phyloP scores from a whole-genome alignment of 2,329 filamentous ascomycete species.

The Cladosporium sp. region DNA sequence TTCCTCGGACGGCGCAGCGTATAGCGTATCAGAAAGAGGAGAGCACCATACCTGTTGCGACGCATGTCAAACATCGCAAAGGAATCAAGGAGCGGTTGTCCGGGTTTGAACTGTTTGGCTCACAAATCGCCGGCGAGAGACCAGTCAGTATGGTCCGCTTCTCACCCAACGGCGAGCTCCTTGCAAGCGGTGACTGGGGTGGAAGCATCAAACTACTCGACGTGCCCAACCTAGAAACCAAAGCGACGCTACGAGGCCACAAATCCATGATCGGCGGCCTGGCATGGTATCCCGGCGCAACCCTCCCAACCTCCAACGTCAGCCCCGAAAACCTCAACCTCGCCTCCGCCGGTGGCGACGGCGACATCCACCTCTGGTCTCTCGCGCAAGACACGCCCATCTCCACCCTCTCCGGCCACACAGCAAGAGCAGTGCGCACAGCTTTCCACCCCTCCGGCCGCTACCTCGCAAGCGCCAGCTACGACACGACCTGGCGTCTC shows the following conservation, averaged over 20 bases:
- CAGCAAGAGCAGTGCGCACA: conserved; percentile 79
- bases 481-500: conserved; percentile 92
- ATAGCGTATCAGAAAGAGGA: conserved; percentile 74
- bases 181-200: conserved; percentile 90
- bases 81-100: conserved; percentile 76
- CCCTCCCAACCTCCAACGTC: conserved; percentile 63
- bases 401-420: conserved; percentile 76
- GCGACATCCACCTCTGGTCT: conserved; percentile 85
- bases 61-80: conserved; percentile 89
- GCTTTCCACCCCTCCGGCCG: conserved; percentile 91
- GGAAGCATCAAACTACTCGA: conserved; percentile 82
- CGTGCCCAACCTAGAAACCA: conserved; percentile 76
- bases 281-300: conserved; percentile 82
- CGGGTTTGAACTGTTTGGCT: conserved; percentile 85
- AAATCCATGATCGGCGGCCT: conserved; percentile 85
- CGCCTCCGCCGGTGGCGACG: conserved; percentile 85
- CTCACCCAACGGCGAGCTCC: conserved; percentile 73
- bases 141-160: conserved; percentile 90
- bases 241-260: conserved; percentile 72
- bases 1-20: conserved; percentile 74
- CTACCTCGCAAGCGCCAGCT: conserved; percentile 88
- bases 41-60: conserved; percentile 75
- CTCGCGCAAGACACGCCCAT: conserved; percentile 80
- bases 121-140: conserved; percentile 85
- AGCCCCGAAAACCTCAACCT: conserved; percentile 70